A percentile compares a stretch with the other conserved stretches of the same genome.
Evolutionary conservation across 2,329 filamentous ascomycete species (phyloP).

Genomic region (Colletotrichum neosansevieriae): DNA sequence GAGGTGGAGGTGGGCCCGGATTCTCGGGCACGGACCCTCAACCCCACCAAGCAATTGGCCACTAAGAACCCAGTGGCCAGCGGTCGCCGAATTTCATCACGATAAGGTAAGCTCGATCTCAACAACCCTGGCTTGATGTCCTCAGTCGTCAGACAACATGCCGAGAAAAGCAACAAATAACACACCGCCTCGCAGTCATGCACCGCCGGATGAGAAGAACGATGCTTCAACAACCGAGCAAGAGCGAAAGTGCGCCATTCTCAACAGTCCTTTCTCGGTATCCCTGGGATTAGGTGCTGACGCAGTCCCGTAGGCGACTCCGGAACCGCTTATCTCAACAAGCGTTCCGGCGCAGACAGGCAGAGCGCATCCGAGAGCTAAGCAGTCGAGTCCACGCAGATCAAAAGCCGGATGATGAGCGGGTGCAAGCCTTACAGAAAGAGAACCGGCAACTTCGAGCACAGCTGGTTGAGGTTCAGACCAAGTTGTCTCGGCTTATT

Average conservation of each 20-base stretch:
- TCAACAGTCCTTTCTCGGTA: neutral
- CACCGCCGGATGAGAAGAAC: neutral
- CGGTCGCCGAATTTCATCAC: neutral
- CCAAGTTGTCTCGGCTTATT: constrained; percentile 44
- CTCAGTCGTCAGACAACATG: neutral
- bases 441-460: constrained; percentile 46
- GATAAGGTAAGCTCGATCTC: neutral
- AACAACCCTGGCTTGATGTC: neutral
- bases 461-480: constrained; percentile 48
- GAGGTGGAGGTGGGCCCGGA: too few relatives aligned
- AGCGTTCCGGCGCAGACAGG: constrained; percentile 49
- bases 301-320: constrained; percentile 42
- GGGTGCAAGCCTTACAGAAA: constrained; percentile 42
- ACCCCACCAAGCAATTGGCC: neutral
- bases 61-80: neutral
- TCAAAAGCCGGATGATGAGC: constrained; percentile 44
- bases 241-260: constrained; percentile 14
- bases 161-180: neutral
- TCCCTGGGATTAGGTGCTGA: neutral
- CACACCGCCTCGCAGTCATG: neutral
- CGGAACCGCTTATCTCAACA: constrained; percentile 49
- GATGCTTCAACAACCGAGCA: constrained; percentile 10
- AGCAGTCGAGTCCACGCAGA: constrained; percentile 43
- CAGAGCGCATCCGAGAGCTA: constrained; percentile 46
- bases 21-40: too few relatives aligned